Evolutionary conservation across 1,139 yeast species (phyloP).

Genomic region (Diutina siamensis): DNA sequence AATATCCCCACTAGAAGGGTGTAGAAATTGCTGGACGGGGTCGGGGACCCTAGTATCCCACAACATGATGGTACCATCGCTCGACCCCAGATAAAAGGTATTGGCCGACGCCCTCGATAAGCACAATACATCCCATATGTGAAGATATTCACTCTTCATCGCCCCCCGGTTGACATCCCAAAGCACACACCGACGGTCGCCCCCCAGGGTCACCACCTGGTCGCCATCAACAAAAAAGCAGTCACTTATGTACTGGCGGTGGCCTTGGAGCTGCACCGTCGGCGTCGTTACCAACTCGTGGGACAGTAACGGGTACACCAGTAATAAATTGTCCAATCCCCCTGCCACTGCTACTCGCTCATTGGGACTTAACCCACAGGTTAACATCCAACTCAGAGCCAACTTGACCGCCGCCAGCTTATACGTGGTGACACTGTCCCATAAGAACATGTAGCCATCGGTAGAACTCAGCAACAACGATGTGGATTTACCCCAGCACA

Average conservation of each 20-base stretch:
- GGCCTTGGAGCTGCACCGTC: neutral
- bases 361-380: slow-evolving; percentile 64
- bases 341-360: slow-evolving; percentile 61
- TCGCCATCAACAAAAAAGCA: slow-evolving; percentile 49
- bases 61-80: slow-evolving; percentile 59
- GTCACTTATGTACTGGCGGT: slow-evolving; percentile 48
- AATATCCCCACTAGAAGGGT: slow-evolving; percentile 38
- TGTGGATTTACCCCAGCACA: slow-evolving; percentile 55
- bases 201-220: slow-evolving; percentile 58
- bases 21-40: slow-evolving; percentile 52
- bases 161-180: slow-evolving; percentile 70
- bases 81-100: slow-evolving; percentile 56
- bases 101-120: slow-evolving; percentile 19
- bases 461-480: slow-evolving; percentile 66
- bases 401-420: slow-evolving; percentile 61
- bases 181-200: slow-evolving; percentile 68
- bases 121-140: slow-evolving; percentile 69
- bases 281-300: slow-evolving; percentile 8
- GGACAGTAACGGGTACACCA: slow-evolving; percentile 44
- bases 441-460: slow-evolving; percentile 74
- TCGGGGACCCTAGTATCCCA: slow-evolving; percentile 52
- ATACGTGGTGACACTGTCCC: slow-evolving; percentile 71
- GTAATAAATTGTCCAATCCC: slow-evolving; percentile 72
- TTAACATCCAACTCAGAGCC: slow-evolving; percentile 68
- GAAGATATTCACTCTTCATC: slow-evolving; percentile 54